Conservation (phyloP, 177 flowering plant species). For the Tripterygium wilfordii region DNA sequence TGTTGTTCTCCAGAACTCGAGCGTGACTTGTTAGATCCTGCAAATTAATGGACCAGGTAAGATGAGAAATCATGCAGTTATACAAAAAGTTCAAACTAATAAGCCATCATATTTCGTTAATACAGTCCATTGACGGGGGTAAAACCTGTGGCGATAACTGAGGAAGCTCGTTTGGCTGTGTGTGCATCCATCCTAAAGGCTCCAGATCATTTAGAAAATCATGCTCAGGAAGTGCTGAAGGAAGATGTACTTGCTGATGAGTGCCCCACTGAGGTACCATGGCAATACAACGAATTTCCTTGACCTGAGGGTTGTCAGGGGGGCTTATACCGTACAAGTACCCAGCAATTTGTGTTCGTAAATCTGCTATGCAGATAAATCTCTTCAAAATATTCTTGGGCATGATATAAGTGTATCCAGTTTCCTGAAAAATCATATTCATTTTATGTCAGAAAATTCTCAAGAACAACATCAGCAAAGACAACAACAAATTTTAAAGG, state of each 20-base stretch:
- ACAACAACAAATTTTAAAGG: background rate
- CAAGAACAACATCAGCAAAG: background rate
- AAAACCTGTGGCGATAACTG: slow-evolving; percentile 96
- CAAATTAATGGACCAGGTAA: slow-evolving; percentile 7
- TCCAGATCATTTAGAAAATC: slow-evolving; percentile 93
- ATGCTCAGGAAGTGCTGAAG: slow-evolving; percentile 90
- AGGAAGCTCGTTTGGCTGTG: slow-evolving; percentile 99
- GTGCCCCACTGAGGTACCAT: slow-evolving; percentile 99
- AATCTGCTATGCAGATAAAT: slow-evolving; percentile 95
- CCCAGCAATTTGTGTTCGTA: slow-evolving; percentile 92
- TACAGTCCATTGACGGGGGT: background rate
- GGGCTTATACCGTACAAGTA: slow-evolving; percentile 96
- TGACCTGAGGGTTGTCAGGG: slow-evolving; percentile 98
- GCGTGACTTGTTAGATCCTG: slow-evolving; percentile 95
- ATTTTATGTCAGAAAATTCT: slow-evolving; percentile 1
- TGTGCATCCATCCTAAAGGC: slow-evolving; percentile 99
- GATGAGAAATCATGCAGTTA: too few relatives aligned
- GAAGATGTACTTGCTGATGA: slow-evolving; percentile 98
- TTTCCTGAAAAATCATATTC: slow-evolving; percentile 55
- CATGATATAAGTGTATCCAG: slow-evolving; percentile 97
- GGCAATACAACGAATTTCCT: slow-evolving; percentile 94
- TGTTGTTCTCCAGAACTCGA: slow-evolving; percentile 77
- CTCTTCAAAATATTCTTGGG: slow-evolving; percentile 98
- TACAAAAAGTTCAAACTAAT: too few relatives aligned
- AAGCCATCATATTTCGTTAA: too few relatives aligned